Evolutionary conservation across 2,329 filamentous ascomycete species (phyloP), one percentile per base, ranked within the genome.

Genomic region (Falciphora oryzae): DNA sequence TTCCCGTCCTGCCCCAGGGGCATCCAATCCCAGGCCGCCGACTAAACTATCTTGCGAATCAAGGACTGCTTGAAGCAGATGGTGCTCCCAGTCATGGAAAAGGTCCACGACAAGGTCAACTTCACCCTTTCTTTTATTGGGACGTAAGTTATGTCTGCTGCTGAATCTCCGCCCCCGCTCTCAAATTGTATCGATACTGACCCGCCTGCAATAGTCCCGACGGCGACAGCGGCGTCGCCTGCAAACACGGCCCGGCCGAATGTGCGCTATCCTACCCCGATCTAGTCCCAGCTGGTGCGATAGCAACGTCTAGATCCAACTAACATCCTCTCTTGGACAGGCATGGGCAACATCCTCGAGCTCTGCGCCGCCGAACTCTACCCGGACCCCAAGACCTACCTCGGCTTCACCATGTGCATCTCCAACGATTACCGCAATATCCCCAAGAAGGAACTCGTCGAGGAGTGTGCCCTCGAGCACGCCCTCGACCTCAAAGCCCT

Each of bases 351-450:
- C 78, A 96, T 97, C 74, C 82, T 99, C 76, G 90, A 97, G 75
- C 89, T 99, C 62, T 99, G 95, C 78, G 93, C 93, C 44, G 88
- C 89, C 66, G 82, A 89, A 68, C 83, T 95, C 38, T 95, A 95
- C 73, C 90, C 91, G 35, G 88, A 93, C 69, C 91, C 91, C 38
- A 95, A 96, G 77, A 91, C 89, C 68, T 93, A 90, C 71, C 87
- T 99, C 28, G 94, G 94, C 67, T 99, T 98, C 78, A 89, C 92
- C 65, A 95, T 96, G 84, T 99, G 95, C 78, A 79, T 99, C 65
- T 88, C 89, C 28, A 84, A 83, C 67, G 85, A 93, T 67, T 99
- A 93, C 76, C 64, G 81, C 28, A 77, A 87, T 10, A 97, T 99
- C 44, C 94, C 95, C 2, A 81, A 91, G 44, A 85, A 89, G 62